A percentile compares a stretch with the other conserved stretches of the same genome.
These are phyloP conservation scores for Suhomyces guaymorum DNA, from an alignment of 1,139 yeast species.

Conservation along the genomic window DNA sequence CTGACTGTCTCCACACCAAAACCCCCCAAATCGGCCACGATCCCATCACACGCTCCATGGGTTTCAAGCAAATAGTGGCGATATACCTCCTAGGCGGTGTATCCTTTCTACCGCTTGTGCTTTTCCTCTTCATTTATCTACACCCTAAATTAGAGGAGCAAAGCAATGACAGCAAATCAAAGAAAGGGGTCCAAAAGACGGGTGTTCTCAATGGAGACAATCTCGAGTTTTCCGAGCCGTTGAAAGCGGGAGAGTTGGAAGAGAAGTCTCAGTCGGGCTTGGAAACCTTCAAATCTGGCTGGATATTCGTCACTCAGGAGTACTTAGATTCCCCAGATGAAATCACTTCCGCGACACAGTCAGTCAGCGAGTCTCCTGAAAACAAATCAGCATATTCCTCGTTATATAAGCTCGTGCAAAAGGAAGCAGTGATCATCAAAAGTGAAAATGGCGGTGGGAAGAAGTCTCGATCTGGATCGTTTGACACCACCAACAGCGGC, in stretches of 20 bases:
- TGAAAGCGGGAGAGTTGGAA: constrained; percentile 64
- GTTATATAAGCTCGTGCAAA: constrained; percentile 55
- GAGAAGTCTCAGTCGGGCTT: constrained; percentile 62
- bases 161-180: not conserved
- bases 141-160: constrained; percentile 28
- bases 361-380: constrained; percentile 40
- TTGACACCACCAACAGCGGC: constrained; percentile 11
- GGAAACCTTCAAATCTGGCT: constrained; percentile 68
- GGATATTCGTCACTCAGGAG: constrained; percentile 82
- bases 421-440: constrained; percentile 25
- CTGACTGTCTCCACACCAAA: not conserved
- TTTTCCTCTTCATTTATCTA: constrained; percentile 37
- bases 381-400: constrained; percentile 60
- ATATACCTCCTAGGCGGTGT: constrained; percentile 68
- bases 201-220: constrained; percentile 8
- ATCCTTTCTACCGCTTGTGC: constrained; percentile 66
- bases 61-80: constrained; percentile 17
- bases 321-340: constrained; percentile 54
- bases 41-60: not conserved
- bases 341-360: constrained; percentile 33
- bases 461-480: constrained; percentile 20
- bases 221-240: constrained; percentile 12
- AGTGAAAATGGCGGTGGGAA: constrained; percentile 13
- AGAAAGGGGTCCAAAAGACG: not conserved
- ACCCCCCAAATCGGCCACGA: not conserved